phyloP scores from a whole-genome alignment of 108 stramenopile species.

The Conticribra weissflogii region DNA sequence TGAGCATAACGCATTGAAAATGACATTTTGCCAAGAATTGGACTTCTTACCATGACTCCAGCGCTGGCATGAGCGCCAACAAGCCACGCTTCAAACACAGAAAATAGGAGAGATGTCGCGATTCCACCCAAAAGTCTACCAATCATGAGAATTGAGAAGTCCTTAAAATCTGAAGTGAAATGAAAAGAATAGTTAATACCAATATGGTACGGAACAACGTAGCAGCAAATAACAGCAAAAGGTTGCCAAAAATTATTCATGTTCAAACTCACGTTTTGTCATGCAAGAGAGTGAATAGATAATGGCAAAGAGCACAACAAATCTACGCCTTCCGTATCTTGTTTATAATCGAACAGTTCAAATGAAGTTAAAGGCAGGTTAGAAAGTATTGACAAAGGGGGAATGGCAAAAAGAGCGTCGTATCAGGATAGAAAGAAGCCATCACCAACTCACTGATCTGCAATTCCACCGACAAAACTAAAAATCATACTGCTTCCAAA shows the following conservation, averaged over 20 bases:
- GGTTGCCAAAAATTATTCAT: background rate
- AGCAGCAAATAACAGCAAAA: slow-evolving; percentile 1
- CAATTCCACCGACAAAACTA: slow-evolving; percentile 77
- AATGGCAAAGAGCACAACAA: slow-evolving; percentile 89
- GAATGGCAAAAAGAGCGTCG: background rate
- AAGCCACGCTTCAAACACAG: slow-evolving; percentile 96
- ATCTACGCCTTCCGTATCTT: slow-evolving; percentile 78
- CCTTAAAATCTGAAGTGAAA: slow-evolving; percentile 55
- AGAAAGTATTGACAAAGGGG: too few relatives aligned
- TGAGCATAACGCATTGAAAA: too few relatives aligned
- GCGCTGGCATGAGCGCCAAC: slow-evolving; percentile 83
- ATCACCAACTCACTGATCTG: slow-evolving; percentile 46
- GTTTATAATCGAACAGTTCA: too few relatives aligned
- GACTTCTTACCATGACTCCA: slow-evolving; percentile 46
- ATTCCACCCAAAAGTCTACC: slow-evolving; percentile 94
- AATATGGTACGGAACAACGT: too few relatives aligned
- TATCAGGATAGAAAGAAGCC: background rate
- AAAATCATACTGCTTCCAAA: slow-evolving; percentile 85
- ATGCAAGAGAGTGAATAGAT: slow-evolving; percentile 85
- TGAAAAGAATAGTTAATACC: background rate
- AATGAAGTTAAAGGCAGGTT: too few relatives aligned
- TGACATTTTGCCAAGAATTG: too few relatives aligned
- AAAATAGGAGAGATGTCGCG: slow-evolving; percentile 87
- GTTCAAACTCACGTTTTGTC: slow-evolving; percentile 77
- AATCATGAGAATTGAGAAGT: slow-evolving; percentile 83